Base-by-base conservation (phyloP, 2,329 filamentous ascomycete species). In the Fusarium sp. region DNA sequence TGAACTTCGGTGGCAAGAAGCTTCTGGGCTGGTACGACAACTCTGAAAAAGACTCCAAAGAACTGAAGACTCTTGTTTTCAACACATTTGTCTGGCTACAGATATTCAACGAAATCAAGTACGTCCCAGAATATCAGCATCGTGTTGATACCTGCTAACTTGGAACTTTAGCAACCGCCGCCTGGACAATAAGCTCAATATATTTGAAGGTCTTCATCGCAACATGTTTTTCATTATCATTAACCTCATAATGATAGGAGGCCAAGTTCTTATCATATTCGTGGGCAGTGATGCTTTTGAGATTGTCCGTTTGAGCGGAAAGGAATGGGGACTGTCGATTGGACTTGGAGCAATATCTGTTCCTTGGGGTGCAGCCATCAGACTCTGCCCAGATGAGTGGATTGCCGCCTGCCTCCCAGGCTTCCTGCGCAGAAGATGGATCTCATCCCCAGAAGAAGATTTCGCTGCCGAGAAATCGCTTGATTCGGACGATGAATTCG, bases 171-270 rank as follows among this genome's bases (percentile, higher is more conserved):
- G 73, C 79, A 89, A 88, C 75, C 84, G 88, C 30, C 87, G 88
- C 16, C 87, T 97, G 18, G 94, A 97, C 80, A 97, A 97, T 80
- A 89, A 88, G 60, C 90, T 96, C 82, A 97, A 97, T 79, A 91
- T 97, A 61, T 93, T 97, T 62, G 93, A 97, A 79, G 92, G 92
- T 58, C 88, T 97, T 61, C 86, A 87, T 22, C 87, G 86, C 73
- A 97, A 97, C 78, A 89, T 86, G 76, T 96, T 94, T 84, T 97
- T 97, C 83, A 86, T 94, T 30, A 84, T 84, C 27, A 97, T 97
- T 80, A 92, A 94, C 80, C 76, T 86, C 58, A 85, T 96, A 80
- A 97, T 97, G 91, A 85, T 96, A 63, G 93, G 88, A 69, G 92
- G 92, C 11, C 94, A 97, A 76, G 83, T 94, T 22, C 87, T 97